Base-by-base conservation (phyloP, 2,329 filamentous ascomycete species). In the Lachnellula cervina region DNA sequence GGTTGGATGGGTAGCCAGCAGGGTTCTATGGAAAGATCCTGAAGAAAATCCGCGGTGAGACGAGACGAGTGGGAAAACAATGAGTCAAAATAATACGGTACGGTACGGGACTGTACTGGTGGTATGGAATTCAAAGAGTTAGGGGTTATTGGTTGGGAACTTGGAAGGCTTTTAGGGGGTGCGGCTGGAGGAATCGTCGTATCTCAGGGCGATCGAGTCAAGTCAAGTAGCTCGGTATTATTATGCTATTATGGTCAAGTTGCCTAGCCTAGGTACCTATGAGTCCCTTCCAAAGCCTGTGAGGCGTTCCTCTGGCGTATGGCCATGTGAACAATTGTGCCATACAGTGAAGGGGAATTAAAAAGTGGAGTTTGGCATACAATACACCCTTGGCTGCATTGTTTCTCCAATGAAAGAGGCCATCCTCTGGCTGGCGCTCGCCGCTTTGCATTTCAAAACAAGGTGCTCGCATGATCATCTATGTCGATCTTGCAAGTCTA, bases 381-480 rank as follows among this genome's bases (percentile, higher is more conserved):
- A 7, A 4, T 14, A 17, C 13, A 42, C 37, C 49, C 49, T 45
- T 52, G 49, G 38, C 49, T 37, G 44, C 17, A 46, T 19, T 21
- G 42, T 32, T 13, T 21, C 44, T 40, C 46, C 25, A 49, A 32
- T 46, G 1, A 16, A 43, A n/a, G 35, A 43, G 19, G 35, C 28
- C 51, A 48, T 32, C 47, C 47, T 14, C 42, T 23, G 46, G 28
- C 28, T 34, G 44, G 13, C 42, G 54, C 49, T 52, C 28, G 17
- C n/a, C 11, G 44, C 23, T 46, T 46, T 28, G 44, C 44, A 56
- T 53, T 56, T 59, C 32, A 54, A 56, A 57, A 54, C 56, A 56
- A 59, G 55, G 57, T 64, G 63, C 60, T 64, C 62, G 62, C 64
- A 66, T 66, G 64, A 66, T 63, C 62, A 63, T 38, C 52, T 45